phyloP scores from a whole-genome alignment of 192 early-diverging fungal genomes.

The Backusella macrospora region DNA sequence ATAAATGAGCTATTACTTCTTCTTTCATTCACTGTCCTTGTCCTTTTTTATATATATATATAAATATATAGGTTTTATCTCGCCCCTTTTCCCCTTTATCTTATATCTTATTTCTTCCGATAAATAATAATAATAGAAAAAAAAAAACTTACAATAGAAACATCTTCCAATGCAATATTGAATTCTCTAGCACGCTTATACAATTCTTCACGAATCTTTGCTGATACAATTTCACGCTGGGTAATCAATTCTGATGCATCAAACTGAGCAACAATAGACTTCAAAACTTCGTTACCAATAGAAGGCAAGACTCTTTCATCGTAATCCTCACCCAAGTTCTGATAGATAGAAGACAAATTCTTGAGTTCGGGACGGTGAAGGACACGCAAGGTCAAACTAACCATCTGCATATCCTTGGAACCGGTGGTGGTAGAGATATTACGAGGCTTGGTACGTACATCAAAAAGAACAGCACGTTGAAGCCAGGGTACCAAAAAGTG shows the following conservation, averaged over 20 bases:
- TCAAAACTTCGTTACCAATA: constrained; percentile 99
- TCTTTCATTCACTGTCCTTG: background rate
- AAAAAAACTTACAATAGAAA: constrained; percentile 81
- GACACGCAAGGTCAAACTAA: constrained; percentile 91
- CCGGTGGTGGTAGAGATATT: constrained; percentile 98
- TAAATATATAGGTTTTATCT: background rate
- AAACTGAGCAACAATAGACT: constrained; percentile 99
- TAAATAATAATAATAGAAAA: background rate
- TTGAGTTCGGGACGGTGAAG: constrained; percentile 83
- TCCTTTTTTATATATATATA: background rate
- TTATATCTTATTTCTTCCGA: background rate
- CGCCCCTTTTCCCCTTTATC: background rate
- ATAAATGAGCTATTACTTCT: background rate
- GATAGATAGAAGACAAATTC: constrained; percentile 82
- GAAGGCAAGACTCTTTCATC: constrained; percentile 97
- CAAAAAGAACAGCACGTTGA: constrained; percentile 86
- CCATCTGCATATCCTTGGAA: constrained; percentile 99
- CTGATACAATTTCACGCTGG: constrained; percentile 93
- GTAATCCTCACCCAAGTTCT: constrained; percentile 91
- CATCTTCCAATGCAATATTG: constrained; percentile 96
- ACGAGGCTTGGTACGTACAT: constrained; percentile 94
- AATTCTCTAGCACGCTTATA: constrained; percentile 93
- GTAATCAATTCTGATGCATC: constrained; percentile 98
- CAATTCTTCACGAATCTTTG: constrained; percentile 90
- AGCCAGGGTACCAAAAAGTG: constrained; percentile 98